Evolutionary conservation across 2,329 filamentous ascomycete genomes (phyloP), one percentile per base, ranked within the genome.

Genomic region (Trichoderma gracile): DNA sequence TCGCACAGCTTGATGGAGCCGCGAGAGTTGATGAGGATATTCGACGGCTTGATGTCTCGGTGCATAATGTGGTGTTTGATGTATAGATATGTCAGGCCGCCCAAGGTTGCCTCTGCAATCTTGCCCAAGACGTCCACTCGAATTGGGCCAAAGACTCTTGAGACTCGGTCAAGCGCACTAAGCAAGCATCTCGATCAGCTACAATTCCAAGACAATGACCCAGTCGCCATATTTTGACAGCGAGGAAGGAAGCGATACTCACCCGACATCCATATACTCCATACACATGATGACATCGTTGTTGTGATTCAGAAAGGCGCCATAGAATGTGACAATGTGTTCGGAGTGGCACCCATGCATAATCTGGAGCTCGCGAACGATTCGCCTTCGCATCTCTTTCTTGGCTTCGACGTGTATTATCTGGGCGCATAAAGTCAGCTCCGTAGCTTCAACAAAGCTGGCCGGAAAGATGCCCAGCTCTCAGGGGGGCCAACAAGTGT

Each of bases 261-360:
- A 98, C 95, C 95, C 95, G 75, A 94, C 92, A 78, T 99, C 95
- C 92, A 97, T 97, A 76, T 99, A 98, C 77, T 99, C 95, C 95
- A 99, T 99, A 78, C 95, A 99, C 89, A 99, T 94, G 71, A 98
- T 96, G 65, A 99, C 96, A 79, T 99, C 95, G 74, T 96, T 94
- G 67, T 93, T 93, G 74, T 96, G 91, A 75, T 97, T 98, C 73
- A 98, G 86, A 75, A 98, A 99, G 43, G 95, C 95, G 66, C 95
- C 95, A 74, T 98, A 98, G 78, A 97, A 99, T 62, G 90, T 97
- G 66, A 99, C 95, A 73, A 99, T 98, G 77, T 96, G 93, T 67
- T 95, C 91, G 23, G 92, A 97, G 74, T 97, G 95, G 78, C 95
- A 99, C 73, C 96, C 92, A 75, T 97, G 93, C 88, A 98, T 98